Conservation (phyloP, 257 asterid species). For the Nicotiana tabacum region DNA sequence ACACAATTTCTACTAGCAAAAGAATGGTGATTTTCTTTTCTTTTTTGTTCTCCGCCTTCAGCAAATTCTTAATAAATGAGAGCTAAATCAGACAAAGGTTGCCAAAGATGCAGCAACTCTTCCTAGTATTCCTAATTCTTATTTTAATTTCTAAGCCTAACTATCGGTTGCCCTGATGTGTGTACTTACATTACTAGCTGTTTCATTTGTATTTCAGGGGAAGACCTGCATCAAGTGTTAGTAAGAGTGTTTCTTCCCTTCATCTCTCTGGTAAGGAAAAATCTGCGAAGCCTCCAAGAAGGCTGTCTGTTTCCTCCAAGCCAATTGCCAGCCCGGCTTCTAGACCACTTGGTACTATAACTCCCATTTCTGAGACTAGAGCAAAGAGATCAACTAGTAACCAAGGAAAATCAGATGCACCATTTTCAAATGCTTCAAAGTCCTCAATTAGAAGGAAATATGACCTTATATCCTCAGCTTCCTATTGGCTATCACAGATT, state of each 20-base stretch:
- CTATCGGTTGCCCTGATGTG: not conserved
- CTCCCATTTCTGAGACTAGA: slow-evolving; percentile 81
- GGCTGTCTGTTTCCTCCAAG: slow-evolving; percentile 77
- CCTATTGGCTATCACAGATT: slow-evolving; percentile 87
- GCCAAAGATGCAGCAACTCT: not conserved
- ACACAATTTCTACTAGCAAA: too few species aligned
- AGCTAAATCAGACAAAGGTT: not conserved
- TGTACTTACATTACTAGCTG: not conserved
- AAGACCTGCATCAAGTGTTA: slow-evolving; percentile 47
- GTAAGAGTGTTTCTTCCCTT: slow-evolving; percentile 69
- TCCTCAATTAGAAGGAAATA: slow-evolving; percentile 53
- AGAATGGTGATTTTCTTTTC: too few species aligned
- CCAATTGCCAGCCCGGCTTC: slow-evolving; percentile 55
- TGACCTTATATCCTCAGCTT: slow-evolving; percentile 58
- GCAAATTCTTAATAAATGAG: not conserved
- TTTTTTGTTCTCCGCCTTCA: too few species aligned
- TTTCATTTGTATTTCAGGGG: slow-evolving; percentile 32
- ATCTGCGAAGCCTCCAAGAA: slow-evolving; percentile 75
- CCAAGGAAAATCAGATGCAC: slow-evolving; percentile 51
- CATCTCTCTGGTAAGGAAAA: slow-evolving; percentile 74
- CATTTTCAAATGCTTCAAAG: slow-evolving; percentile 50
- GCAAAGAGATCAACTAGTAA: slow-evolving; percentile 38
- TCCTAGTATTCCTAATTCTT: not conserved
- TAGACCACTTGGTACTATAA: slow-evolving; percentile 43
- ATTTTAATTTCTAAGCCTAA: not conserved